Percentiles rank a stretch among this genome's conserved stretches.
Evolutionary conservation across 2,329 filamentous ascomycete genomes (phyloP).

Genomic region (Diaporthe destruens): DNA sequence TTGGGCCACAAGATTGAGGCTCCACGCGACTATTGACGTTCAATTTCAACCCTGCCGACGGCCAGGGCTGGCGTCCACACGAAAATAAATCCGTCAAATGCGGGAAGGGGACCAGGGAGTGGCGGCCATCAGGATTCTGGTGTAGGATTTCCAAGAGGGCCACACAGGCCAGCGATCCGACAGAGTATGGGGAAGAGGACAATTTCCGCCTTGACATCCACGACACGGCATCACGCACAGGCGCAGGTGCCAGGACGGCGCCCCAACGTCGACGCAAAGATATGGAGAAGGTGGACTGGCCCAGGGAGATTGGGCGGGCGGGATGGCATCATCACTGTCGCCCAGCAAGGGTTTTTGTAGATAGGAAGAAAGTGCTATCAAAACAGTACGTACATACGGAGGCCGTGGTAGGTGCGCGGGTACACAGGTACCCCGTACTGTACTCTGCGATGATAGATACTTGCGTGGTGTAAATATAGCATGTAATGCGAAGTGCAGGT

Average conservation of each 20-base stretch:
- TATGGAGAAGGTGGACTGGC: slow-evolving; percentile 21
- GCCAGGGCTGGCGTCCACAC: slow-evolving; percentile 2
- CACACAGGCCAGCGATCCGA: slow-evolving; percentile 12
- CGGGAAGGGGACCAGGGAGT: slow-evolving; percentile 14
- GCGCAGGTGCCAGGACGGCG: slow-evolving; percentile 32
- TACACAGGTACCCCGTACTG: no score
- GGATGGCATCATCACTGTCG: slow-evolving; percentile 30
- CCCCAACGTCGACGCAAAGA: slow-evolving; percentile 27
- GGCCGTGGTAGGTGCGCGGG: no score
- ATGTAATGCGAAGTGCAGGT: not conserved
- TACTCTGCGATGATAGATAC: no score
- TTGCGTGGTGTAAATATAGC: no score
- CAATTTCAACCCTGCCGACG: slow-evolving; percentile 35
- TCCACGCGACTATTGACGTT: slow-evolving; percentile 34
- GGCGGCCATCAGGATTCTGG: slow-evolving; percentile 27
- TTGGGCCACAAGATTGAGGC: slow-evolving; percentile 31
- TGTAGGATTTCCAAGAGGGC: no score
- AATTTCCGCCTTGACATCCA: slow-evolving; percentile 29
- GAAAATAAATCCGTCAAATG: slow-evolving; percentile 16
- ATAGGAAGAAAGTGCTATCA: no score
- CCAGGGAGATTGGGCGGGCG: slow-evolving; percentile 20
- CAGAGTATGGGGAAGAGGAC: slow-evolving; percentile 32
- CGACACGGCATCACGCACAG: slow-evolving; percentile 24
- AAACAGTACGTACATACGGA: no score
- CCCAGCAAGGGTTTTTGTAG: slow-evolving; percentile 1